Evolutionary conservation across 495 filamentous ascomycete genomes (phyloP), one percentile per base, ranked within the genome.

Genomic region (Penicillium odoratum): DNA sequence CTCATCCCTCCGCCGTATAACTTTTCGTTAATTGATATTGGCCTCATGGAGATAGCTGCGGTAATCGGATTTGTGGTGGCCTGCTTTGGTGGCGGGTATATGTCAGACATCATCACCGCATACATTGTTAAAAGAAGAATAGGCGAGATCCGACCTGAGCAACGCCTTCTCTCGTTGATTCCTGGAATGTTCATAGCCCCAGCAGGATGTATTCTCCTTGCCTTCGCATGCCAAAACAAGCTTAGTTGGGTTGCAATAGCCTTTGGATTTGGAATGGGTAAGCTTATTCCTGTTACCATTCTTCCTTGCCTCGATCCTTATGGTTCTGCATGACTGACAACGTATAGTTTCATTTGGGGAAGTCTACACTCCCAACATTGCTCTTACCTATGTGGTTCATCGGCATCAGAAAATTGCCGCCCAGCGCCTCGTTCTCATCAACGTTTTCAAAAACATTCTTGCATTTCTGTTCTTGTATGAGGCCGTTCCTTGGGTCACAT

Each of bases 381-480:
- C 53, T 15, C 29, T 55, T 25, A 55, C 53, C 5, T 55, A 55
- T 47, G 25, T 55, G n/a, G 53, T 55, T 15, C 53, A 55, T 13
- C 53, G 53, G 7, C 53, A 55, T n/a, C 53, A 48, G 43, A 38
- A 25, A 26, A 9, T 47, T 1, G 53, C 53, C 1, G 53, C 53
- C 8, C 26, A 55, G 29, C 48, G 42, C n/a, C 16, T 55, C 5
- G 53, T 55, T 44, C 25, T 55, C 16, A 55, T 55, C 3, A 55
- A 55, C 18, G 48, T 55, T 30, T 55, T 55, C 7, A 55, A 55
- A 13, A 55, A 55, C 43, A 8, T 55, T 15, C 15, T 55, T 16
- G 53, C 53, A 1, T 55, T 55, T 8, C 5, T 48, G 7, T 55
- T 48, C 13, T 29, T 55, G 5, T 55, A 55, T 10, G 53, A 21